Conservation (phyloP, 1,284 basidiomycete species). For the Cryptococcus jaspeensis region DNA sequence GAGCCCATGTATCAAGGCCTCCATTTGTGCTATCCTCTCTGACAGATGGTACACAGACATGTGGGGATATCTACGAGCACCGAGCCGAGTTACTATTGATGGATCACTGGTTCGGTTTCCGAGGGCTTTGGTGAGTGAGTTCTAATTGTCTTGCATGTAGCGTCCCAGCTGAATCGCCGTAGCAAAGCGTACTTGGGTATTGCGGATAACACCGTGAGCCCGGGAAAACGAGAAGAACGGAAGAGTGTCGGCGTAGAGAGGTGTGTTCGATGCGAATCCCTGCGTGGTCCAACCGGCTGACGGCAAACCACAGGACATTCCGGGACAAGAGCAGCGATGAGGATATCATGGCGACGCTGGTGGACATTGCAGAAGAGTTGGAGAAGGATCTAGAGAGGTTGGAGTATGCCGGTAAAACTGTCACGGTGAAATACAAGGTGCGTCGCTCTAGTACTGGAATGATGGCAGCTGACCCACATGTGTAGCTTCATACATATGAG, state of each 20-base stretch:
- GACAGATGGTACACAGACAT: constrained; percentile 58
- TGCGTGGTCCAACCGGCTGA: background rate
- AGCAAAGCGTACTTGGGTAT: constrained; percentile 74
- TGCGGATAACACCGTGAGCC: constrained; percentile 73
- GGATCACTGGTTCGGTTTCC: constrained; percentile 78
- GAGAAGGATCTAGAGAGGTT: constrained; percentile 67
- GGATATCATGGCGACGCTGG: constrained; percentile 69
- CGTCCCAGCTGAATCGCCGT: background rate
- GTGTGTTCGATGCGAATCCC: constrained; percentile 50
- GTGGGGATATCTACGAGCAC: constrained; percentile 77
- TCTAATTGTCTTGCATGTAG: constrained; percentile 11
- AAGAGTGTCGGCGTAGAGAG: constrained; percentile 89
- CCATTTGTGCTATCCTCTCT: background rate
- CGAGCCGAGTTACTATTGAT: constrained; percentile 71
- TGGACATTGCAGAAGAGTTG: constrained; percentile 74
- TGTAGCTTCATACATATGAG: constrained; percentile 47
- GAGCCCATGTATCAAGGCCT: constrained; percentile 11
- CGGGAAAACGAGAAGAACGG: constrained; percentile 70
- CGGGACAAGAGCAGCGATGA: constrained; percentile 62
- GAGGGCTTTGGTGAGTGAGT: constrained; percentile 60
- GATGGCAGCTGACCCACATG: background rate
- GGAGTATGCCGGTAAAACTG: constrained; percentile 51
- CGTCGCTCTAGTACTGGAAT: background rate
- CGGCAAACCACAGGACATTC: constrained; percentile 63
- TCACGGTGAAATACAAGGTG: constrained; percentile 52